Conservation (phyloP, 108 stramenopile genomes). For the Mediolabrus comicus region DNA sequence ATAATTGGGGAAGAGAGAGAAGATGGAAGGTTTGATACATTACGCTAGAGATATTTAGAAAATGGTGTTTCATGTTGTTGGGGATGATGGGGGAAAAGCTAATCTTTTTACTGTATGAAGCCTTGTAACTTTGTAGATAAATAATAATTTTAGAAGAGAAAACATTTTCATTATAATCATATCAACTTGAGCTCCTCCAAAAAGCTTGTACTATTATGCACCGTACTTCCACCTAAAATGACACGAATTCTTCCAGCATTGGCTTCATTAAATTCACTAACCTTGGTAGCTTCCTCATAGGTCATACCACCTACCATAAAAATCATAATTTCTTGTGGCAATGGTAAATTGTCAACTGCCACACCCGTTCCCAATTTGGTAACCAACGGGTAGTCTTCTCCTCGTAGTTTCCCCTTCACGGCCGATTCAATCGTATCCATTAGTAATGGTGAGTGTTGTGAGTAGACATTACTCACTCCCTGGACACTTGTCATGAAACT, state of each 20-base stretch:
- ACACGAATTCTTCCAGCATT: conserved; percentile 70
- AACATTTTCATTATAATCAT: neutral
- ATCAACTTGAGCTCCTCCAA: conserved; percentile 84
- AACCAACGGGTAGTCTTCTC: conserved; percentile 76
- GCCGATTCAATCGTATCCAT: conserved; percentile 86
- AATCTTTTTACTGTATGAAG: conserved; percentile 2
- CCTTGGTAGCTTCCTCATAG: conserved; percentile 94
- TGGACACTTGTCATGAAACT: conserved; percentile 92
- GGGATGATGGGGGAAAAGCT: neutral
- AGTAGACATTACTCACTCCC: conserved; percentile 96
- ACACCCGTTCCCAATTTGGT: conserved; percentile 36
- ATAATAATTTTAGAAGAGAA: neutral
- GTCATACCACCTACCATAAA: conserved; percentile 97
- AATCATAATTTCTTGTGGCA: conserved; percentile 82
- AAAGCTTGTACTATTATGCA: conserved; percentile 96
- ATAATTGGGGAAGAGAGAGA: neutral
- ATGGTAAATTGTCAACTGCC: conserved; percentile 46
- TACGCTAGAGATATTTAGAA: neutral
- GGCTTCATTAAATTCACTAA: conserved; percentile 82
- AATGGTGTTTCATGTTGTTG: neutral
- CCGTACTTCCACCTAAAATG: conserved; percentile 90
- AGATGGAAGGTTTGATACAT: neutral
- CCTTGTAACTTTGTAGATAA: conserved; percentile 2
- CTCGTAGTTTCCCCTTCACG: conserved; percentile 86
- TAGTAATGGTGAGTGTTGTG: conserved; percentile 95